These are phyloP conservation scores for Baeospora myosura DNA, from an alignment of 1,284 basidiomycete genomes.

Conservation along the genomic window DNA sequence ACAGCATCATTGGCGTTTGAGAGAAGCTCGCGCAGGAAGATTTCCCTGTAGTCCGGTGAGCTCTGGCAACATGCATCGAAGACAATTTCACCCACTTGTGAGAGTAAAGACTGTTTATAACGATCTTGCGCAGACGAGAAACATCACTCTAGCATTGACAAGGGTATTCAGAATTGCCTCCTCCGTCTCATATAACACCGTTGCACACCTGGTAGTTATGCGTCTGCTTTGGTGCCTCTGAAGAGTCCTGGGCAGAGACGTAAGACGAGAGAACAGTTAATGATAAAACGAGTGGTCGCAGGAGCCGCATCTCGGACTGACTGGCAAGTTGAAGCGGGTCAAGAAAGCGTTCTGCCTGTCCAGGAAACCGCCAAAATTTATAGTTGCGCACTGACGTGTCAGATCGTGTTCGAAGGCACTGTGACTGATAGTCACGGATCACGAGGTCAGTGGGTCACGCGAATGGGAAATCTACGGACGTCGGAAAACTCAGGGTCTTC, in stretches of 20 bases:
- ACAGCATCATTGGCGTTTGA: conserved; percentile 94
- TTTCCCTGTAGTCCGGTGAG: conserved; percentile 49
- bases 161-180: background rate
- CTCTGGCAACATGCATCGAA: conserved; percentile 2
- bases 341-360: too few relatives aligned
- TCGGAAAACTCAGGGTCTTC: too few relatives aligned
- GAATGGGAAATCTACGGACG: too few relatives aligned
- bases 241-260: conserved; percentile 44
- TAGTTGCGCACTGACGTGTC: too few relatives aligned
- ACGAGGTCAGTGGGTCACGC: too few relatives aligned
- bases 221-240: conserved; percentile 43
- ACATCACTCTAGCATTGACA: conserved; percentile 73
- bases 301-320: conserved; percentile 73
- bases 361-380: too few relatives aligned
- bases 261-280: conserved; percentile 43
- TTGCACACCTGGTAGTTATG: conserved; percentile 71
- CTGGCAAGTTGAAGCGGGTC: too few relatives aligned
- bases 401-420: too few relatives aligned
- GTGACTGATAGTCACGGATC: too few relatives aligned
- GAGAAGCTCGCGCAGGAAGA: conserved; percentile 88
- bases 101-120: conserved; percentile 84
- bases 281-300: conserved; percentile 44
- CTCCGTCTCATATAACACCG: background rate
- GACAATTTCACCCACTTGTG: conserved; percentile 44
- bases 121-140: conserved; percentile 82